These are phyloP conservation scores for Sporopachydermia cereana DNA, from an alignment of 1,139 yeast species.

Conservation along the genomic window DNA sequence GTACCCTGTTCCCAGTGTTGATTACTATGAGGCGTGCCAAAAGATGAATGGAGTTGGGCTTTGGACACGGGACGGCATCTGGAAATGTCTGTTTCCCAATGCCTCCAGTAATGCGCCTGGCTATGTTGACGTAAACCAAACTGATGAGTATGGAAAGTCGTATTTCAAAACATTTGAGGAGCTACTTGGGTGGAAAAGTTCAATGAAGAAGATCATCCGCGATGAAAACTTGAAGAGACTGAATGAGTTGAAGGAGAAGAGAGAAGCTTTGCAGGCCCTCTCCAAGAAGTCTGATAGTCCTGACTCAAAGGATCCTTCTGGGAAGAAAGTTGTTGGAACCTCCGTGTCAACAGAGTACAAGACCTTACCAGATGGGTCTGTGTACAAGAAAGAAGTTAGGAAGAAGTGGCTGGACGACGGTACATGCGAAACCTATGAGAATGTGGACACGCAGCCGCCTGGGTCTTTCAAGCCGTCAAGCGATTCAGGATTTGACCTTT, in stretches of 20 bases:
- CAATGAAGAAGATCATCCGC: neutral
- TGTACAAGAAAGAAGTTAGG: constrained; percentile 40
- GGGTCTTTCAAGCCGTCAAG: neutral
- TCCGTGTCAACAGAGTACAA: constrained; percentile 35
- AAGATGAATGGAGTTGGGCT: constrained; percentile 54
- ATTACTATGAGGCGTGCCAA: constrained; percentile 51
- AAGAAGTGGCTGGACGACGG: constrained; percentile 59
- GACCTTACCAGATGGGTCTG: constrained; percentile 41
- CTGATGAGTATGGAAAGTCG: constrained; percentile 8
- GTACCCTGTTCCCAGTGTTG: constrained; percentile 49
- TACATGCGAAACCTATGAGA: constrained; percentile 28
- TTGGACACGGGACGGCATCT: constrained; percentile 70
- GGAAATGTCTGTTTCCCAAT: constrained; percentile 81
- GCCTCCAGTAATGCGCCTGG: constrained; percentile 13
- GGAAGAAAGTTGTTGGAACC: constrained; percentile 36
- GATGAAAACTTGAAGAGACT: neutral
- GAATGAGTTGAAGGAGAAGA: neutral
- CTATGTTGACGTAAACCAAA: constrained; percentile 26
- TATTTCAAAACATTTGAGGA: constrained; percentile 5
- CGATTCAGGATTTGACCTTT: constrained; percentile 5
- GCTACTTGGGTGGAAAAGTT: neutral
- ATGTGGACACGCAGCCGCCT: constrained; percentile 7
- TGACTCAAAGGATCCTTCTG: constrained; percentile 7
- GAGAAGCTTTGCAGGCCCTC: neutral
- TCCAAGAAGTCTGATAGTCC: neutral